Percentiles rank a stretch among this genome's conserved stretches.
phyloP scores from a whole-genome alignment of 2,329 filamentous ascomycete species.

The Pestalotiopsis fici region DNA sequence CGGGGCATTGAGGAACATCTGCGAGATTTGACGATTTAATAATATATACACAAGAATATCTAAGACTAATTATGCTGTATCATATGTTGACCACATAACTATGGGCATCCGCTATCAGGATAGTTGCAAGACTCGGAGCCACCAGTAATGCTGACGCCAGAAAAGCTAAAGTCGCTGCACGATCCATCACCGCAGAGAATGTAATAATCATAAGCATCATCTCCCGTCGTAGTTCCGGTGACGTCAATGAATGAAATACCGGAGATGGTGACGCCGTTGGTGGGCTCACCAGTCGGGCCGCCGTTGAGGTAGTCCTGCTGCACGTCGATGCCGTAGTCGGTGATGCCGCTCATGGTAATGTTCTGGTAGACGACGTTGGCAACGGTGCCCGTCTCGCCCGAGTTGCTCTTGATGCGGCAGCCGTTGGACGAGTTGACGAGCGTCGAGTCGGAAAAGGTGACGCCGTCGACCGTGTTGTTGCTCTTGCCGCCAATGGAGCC shows the following conservation, averaged over 20 bases:
- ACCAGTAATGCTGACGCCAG: constrained; percentile 7
- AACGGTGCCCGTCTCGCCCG: constrained; percentile 50
- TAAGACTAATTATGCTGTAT: not conserved
- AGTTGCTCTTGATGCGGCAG: constrained; percentile 59
- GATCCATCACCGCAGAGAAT: constrained; percentile 32
- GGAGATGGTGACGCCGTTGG: constrained; percentile 41
- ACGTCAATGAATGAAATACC: constrained; percentile 33
- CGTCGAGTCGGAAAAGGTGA: constrained; percentile 48
- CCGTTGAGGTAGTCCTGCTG: constrained; percentile 56
- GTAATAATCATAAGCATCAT: constrained; percentile 22
- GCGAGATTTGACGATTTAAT: not conserved
- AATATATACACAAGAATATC: not conserved
- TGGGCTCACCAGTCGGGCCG: constrained; percentile 33
- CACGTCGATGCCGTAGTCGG: constrained; percentile 56
- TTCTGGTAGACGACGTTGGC: constrained; percentile 51
- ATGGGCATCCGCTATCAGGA: constrained; percentile 1
- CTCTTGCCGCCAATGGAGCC: constrained; percentile 57
- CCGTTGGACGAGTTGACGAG: constrained; percentile 55
- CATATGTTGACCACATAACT: not conserved
- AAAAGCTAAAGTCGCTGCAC: constrained; percentile 20
- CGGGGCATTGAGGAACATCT: no score
- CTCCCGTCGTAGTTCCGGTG: not conserved
- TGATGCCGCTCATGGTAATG: constrained; percentile 51
- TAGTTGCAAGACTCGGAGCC: constrained; percentile 5
- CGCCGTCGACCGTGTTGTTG: constrained; percentile 53